A percentile compares a stretch with the other conserved stretches of the same genome.
phyloP scores from a whole-genome alignment of 768 basidiomycete species.

The Boletus rufocinnamomeus region DNA sequence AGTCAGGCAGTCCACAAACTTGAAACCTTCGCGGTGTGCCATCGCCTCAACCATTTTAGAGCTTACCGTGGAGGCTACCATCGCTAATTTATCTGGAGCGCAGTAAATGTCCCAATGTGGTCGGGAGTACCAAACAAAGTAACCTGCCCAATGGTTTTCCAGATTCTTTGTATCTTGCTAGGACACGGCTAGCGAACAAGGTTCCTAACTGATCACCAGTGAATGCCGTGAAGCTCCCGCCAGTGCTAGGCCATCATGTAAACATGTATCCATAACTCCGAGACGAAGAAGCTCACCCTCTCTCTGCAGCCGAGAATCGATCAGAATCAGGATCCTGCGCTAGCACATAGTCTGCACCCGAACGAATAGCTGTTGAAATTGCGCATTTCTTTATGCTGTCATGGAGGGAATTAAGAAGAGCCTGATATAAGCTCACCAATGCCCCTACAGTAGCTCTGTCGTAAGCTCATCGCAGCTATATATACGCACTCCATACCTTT shows the following conservation, averaged over 20 bases:
- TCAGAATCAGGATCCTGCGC: constrained; percentile 93
- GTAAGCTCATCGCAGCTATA: constrained; percentile 5
- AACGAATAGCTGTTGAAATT: constrained; percentile 55
- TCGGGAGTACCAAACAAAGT: constrained; percentile 35
- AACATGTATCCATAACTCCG: constrained; percentile 1
- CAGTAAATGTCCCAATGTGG: constrained; percentile 39
- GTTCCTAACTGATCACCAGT: constrained; percentile 85
- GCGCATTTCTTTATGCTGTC: constrained; percentile 63
- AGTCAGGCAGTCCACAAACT: constrained; percentile 82
- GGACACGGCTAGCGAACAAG: constrained; percentile 49
- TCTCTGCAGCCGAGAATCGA: constrained; percentile 77
- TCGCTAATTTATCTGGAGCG: constrained; percentile 61
- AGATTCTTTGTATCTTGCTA: constrained; percentile 46
- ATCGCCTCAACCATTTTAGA: constrained; percentile 87
- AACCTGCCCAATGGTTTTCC: constrained; percentile 46
- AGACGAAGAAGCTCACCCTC: constrained; percentile 42
- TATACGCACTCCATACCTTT: constrained; percentile 51
- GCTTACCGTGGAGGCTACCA: constrained; percentile 89
- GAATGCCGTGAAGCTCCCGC: constrained; percentile 67
- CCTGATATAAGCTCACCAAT: constrained; percentile 39
- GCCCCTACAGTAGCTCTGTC: constrained; percentile 41
- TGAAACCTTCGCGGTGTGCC: constrained; percentile 75
- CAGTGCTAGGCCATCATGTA: constrained; percentile 14
- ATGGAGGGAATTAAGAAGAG: not conserved
- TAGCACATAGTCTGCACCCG: constrained; percentile 63